Evolutionary conservation across 2,329 filamentous ascomycete species (phyloP).

Genomic region (Leptographium flavum): DNA sequence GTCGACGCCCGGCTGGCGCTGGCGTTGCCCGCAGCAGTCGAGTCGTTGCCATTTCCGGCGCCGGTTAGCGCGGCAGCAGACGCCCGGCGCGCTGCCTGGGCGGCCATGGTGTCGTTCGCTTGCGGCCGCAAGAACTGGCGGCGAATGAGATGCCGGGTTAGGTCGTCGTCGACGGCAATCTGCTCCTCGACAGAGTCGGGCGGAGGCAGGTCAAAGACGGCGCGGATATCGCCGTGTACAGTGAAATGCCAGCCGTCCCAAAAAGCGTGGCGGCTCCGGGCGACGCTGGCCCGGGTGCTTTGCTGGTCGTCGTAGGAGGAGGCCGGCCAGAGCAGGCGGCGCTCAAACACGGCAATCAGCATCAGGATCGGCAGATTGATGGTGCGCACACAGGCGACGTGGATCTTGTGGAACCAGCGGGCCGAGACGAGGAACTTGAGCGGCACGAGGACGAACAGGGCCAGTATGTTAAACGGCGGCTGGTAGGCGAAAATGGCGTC

Average conservation of each 20-base stretch:
- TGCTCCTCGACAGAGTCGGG: slow-evolving; percentile 45
- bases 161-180: slow-evolving; percentile 43
- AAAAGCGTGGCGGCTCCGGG: slow-evolving; percentile 26
- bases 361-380: slow-evolving; percentile 66
- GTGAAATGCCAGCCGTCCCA: slow-evolving; percentile 57
- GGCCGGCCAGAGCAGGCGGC: slow-evolving; percentile 48
- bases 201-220: slow-evolving; percentile 58
- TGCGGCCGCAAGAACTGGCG: slow-evolving; percentile 37
- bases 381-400: slow-evolving; percentile 59
- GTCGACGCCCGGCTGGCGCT: background rate
- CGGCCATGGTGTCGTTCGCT: slow-evolving; percentile 17
- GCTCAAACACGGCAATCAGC: slow-evolving; percentile 55
- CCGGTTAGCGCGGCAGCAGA: slow-evolving; percentile 1
- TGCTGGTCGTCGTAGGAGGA: slow-evolving; percentile 13
- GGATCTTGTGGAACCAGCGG: slow-evolving; percentile 83
- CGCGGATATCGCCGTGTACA: slow-evolving; percentile 55
- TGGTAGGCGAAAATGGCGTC: slow-evolving; percentile 74
- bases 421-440: slow-evolving; percentile 66
- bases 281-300: no score
- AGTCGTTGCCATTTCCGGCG: background rate
- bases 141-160: slow-evolving; percentile 43
- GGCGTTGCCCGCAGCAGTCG: background rate
- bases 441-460: slow-evolving; percentile 58
- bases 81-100: background rate
- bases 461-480: slow-evolving; percentile 72